phyloP scores from a whole-genome alignment of 2,329 filamentous ascomycete species.

The Thelonectria discophora region DNA sequence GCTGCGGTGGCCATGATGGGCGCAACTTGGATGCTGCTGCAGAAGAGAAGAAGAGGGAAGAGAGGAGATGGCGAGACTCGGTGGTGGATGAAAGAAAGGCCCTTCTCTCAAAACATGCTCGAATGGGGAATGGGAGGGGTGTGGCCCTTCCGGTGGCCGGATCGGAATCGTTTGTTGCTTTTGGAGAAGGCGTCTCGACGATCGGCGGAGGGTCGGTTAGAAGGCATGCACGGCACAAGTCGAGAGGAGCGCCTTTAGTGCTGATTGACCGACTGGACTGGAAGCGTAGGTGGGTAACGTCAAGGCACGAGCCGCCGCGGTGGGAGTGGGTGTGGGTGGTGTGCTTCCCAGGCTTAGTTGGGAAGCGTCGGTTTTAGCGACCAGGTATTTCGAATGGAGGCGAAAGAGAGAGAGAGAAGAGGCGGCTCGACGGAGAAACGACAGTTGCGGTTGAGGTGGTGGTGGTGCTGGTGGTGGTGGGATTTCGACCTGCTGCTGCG shows the following conservation, averaged over 20 bases:
- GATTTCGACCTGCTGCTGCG: no score
- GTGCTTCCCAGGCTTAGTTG: conserved; percentile 8
- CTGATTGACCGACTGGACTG: neutral
- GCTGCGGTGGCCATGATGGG: conserved; percentile 28
- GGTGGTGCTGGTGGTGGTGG: no score
- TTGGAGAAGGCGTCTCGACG: conserved; percentile 11
- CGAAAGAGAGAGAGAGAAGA: neutral
- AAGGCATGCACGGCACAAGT: no score
- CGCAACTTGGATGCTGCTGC: no score
- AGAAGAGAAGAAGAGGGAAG: neutral
- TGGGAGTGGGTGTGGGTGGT: conserved; percentile 4
- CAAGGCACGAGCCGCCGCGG: neutral
- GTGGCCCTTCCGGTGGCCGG: conserved; percentile 12
- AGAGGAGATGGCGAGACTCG: conserved; percentile 25
- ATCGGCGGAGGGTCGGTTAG: conserved; percentile 1
- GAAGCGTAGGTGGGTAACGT: conserved; percentile 2
- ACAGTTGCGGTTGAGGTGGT: no score
- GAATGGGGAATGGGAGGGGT: conserved; percentile 19
- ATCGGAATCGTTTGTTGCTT: conserved; percentile 2
- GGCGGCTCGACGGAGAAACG: neutral
- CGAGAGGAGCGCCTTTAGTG: neutral
- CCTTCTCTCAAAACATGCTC: conserved; percentile 37
- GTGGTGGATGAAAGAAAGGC: conserved; percentile 1
- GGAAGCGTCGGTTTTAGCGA: conserved; percentile 13
- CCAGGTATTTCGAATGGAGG: conserved; percentile 7